Evolutionary conservation across 257 asterid genomes (phyloP).

Genomic region (Rehmannia glutinosa): DNA sequence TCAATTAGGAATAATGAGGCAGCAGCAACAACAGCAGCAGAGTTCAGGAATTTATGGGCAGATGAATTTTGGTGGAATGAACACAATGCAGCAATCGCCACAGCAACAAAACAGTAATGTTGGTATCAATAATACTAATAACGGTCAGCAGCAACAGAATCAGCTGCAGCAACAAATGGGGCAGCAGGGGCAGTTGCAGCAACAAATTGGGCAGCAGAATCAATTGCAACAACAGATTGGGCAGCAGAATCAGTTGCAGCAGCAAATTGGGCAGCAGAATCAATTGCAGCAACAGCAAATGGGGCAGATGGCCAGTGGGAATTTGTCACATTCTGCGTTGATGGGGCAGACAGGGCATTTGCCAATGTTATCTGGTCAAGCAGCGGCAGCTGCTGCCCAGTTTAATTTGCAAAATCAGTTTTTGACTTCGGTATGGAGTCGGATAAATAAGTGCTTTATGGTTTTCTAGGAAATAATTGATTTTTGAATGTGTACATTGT

Average conservation of each 20-base stretch:
- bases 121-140: constrained; percentile 13
- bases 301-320: constrained; percentile 58
- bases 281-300: constrained; percentile 42
- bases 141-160: constrained; percentile 27
- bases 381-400: constrained; percentile 64
- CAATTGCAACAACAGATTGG: constrained; percentile 36
- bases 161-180: constrained; percentile 32
- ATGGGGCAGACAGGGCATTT: constrained; percentile 82
- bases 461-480: background rate
- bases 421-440: constrained; percentile 59
- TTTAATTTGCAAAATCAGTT: constrained; percentile 69
- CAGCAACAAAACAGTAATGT: constrained; percentile 28
- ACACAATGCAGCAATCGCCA: constrained; percentile 30
- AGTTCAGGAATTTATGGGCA: constrained; percentile 59
- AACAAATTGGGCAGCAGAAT: constrained; percentile 39
- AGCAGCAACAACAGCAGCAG: constrained; percentile 28
- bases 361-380: constrained; percentile 76
- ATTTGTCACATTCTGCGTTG: constrained; percentile 58
- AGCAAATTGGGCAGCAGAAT: constrained; percentile 47
- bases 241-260: constrained; percentile 39
- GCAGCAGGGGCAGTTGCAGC: constrained; percentile 34
- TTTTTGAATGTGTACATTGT: background rate
- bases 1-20: constrained; percentile 45
- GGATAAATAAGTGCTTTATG: background rate
- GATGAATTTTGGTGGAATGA: constrained; percentile 67